These are phyloP conservation scores for Babesia bigemina DNA, from an alignment of 169 alveolate genomes.

Conservation along the genomic window DNA sequence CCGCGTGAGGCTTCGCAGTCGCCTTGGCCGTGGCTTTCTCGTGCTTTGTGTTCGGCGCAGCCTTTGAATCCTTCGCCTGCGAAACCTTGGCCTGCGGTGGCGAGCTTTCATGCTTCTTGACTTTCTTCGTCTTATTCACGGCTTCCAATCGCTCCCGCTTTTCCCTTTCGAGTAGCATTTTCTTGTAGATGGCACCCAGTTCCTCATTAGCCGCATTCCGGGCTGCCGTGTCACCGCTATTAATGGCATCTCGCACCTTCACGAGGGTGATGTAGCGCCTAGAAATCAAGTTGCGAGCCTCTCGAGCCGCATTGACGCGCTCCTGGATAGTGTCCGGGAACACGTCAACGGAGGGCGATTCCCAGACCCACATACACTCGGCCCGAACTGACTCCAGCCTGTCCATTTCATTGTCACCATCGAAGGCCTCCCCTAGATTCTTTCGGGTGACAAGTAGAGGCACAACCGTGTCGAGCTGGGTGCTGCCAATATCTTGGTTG, in stretches of 20 bases:
- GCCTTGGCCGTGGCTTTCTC: not conserved
- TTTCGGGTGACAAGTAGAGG: slow-evolving; percentile 39
- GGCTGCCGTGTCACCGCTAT: slow-evolving; percentile 21
- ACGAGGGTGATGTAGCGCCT: slow-evolving; percentile 53
- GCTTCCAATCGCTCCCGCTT: slow-evolving; percentile 36
- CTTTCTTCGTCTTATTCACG: slow-evolving; percentile 11
- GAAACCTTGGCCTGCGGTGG: not conserved
- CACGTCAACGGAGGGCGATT: slow-evolving; percentile 55
- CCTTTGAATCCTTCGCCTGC: slow-evolving; percentile 2
- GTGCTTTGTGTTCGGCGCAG: not conserved
- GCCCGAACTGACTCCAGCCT: slow-evolving; percentile 39
- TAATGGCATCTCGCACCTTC: slow-evolving; percentile 37
- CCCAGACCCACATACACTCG: slow-evolving; percentile 70
- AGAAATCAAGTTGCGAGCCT: slow-evolving; percentile 50
- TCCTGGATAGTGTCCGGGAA: slow-evolving; percentile 42
- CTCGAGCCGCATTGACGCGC: slow-evolving; percentile 43
- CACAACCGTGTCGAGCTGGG: slow-evolving; percentile 8
- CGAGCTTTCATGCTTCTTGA: not conserved
- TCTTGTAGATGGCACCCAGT: slow-evolving; percentile 39
- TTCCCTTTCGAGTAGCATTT: slow-evolving; percentile 54
- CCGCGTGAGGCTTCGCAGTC: not conserved
- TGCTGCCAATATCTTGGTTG: slow-evolving; percentile 12
- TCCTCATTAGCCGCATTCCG: slow-evolving; percentile 40
- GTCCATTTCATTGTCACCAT: not conserved
- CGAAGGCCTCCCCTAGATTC: slow-evolving; percentile 60